A percentile compares a stretch with the other conserved stretches of the same genome.
phyloP scores from a whole-genome alignment of 495 filamentous ascomycete genomes.

The Penicillium bovifimosum region DNA sequence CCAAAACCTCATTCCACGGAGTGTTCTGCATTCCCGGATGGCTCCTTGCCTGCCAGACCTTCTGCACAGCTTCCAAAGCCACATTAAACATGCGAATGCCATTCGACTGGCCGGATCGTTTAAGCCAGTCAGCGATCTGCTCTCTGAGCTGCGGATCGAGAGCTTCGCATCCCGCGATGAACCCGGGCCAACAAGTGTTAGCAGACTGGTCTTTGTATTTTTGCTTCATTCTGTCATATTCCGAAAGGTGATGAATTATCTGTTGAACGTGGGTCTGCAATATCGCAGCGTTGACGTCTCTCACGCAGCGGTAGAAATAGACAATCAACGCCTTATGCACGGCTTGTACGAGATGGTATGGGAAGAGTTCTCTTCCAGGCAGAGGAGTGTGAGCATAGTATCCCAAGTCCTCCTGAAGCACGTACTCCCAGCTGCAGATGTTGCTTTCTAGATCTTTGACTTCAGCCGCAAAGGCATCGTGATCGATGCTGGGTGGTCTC shows the following conservation, averaged over 20 bases:
- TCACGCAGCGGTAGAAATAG: slow-evolving; percentile 12
- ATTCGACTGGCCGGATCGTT: slow-evolving; percentile 2
- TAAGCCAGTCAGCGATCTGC: slow-evolving; percentile 7
- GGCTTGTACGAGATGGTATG: slow-evolving; percentile 13
- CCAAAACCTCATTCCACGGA: slow-evolving; percentile 10
- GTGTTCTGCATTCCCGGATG: slow-evolving; percentile 7
- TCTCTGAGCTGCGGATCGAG: slow-evolving; percentile 1
- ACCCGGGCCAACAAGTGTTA: slow-evolving; percentile 14
- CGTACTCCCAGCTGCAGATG: background rate
- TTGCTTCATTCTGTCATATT: slow-evolving; percentile 13
- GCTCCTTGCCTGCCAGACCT: slow-evolving; percentile 8
- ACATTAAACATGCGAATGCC: slow-evolving; percentile 15
- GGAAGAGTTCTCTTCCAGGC: slow-evolving; percentile 4
- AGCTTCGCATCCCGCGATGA: slow-evolving; percentile 14
- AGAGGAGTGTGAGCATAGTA: background rate
- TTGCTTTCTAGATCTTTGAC: background rate
- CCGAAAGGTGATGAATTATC: slow-evolving; percentile 10
- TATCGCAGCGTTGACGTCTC: slow-evolving; percentile 9
- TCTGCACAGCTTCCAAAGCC: slow-evolving; percentile 9
- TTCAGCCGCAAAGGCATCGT: background rate
- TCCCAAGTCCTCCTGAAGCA: background rate
- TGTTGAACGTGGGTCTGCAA: slow-evolving; percentile 11
- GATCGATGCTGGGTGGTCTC: background rate
- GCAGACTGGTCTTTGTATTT: slow-evolving; percentile 7
- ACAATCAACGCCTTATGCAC: slow-evolving; percentile 12